These are phyloP conservation scores for Diospyros lotus DNA, from an alignment of 148 eudicot species.

Conservation along the genomic window DNA sequence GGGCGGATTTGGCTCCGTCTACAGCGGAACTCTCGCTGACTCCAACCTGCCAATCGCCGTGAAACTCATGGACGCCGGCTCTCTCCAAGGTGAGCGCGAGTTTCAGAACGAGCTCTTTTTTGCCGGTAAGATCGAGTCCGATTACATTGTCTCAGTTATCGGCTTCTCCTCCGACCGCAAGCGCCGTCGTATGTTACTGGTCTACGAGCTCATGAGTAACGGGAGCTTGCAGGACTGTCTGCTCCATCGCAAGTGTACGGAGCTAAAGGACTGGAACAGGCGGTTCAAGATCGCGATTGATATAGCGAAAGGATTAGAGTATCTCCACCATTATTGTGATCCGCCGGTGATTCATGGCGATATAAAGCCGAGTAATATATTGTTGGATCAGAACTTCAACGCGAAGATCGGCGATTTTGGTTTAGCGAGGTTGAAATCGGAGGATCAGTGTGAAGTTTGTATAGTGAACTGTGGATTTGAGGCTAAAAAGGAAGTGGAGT, in stretches of 20 bases:
- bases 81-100: slow-evolving; percentile 91
- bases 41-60: slow-evolving; percentile 44
- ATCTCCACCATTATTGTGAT: slow-evolving; percentile 68
- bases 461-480: slow-evolving; percentile 24
- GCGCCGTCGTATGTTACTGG: slow-evolving; percentile 66
- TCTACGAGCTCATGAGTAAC: slow-evolving; percentile 75
- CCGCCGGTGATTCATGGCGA: slow-evolving; percentile 90
- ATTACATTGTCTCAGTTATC: slow-evolving; percentile 42
- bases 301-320: slow-evolving; percentile 67
- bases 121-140: slow-evolving; percentile 46
- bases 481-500: slow-evolving; percentile 21
- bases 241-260: slow-evolving; percentile 46
- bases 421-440: slow-evolving; percentile 61
- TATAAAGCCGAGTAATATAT: slow-evolving; percentile 85
- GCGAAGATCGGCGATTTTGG: slow-evolving; percentile 94
- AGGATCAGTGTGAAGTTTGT: slow-evolving; percentile 24
- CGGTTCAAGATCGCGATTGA: slow-evolving; percentile 52
- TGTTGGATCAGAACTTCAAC: slow-evolving; percentile 53
- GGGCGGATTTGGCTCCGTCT: slow-evolving; percentile 89
- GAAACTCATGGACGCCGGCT: slow-evolving; percentile 70
- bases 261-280: slow-evolving; percentile 49
- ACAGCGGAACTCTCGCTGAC: slow-evolving; percentile 31
- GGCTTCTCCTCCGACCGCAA: slow-evolving; percentile 71
- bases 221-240: slow-evolving; percentile 92
- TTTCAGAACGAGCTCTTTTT: slow-evolving; percentile 81